These are phyloP conservation scores for Pelargonium fulgidum DNA, from an alignment of 441 rosid genomes.

Conservation along the genomic window DNA sequence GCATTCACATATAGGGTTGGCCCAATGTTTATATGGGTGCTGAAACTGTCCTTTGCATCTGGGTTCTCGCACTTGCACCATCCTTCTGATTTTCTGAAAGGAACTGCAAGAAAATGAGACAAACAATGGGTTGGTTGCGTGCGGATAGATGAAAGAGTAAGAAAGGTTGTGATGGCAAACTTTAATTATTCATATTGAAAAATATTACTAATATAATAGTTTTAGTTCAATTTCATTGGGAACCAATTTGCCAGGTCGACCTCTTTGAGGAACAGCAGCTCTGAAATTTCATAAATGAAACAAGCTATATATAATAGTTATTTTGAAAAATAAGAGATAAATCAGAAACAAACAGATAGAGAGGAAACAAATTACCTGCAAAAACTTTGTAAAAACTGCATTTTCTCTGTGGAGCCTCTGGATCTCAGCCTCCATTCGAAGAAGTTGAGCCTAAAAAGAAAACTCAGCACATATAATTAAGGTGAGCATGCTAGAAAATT, in stretches of 20 bases:
- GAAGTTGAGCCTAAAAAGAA: neutral
- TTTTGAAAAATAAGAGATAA: neutral
- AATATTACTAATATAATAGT: neutral
- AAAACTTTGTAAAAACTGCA: neutral
- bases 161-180: neutral
- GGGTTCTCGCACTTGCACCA: neutral
- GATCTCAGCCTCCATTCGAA: conserved; percentile 3
- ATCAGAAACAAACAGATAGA: neutral
- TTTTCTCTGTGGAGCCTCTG: neutral
- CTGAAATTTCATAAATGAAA: neutral
- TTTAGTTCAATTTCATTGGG: neutral
- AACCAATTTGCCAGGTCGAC: neutral
- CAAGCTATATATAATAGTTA: neutral
- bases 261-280: neutral
- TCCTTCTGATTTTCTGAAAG: neutral
- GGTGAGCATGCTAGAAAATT: neutral
- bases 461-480: neutral
- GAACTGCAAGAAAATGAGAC: neutral
- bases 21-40: neutral
- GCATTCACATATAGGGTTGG: neutral
- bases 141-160: neutral
- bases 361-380: neutral
- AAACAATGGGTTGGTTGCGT: neutral
- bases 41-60: conserved; percentile 1
- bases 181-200: neutral